phyloP scores from a whole-genome alignment of 2,329 filamentous ascomycete species.

The Aspergillus glaucus region DNA sequence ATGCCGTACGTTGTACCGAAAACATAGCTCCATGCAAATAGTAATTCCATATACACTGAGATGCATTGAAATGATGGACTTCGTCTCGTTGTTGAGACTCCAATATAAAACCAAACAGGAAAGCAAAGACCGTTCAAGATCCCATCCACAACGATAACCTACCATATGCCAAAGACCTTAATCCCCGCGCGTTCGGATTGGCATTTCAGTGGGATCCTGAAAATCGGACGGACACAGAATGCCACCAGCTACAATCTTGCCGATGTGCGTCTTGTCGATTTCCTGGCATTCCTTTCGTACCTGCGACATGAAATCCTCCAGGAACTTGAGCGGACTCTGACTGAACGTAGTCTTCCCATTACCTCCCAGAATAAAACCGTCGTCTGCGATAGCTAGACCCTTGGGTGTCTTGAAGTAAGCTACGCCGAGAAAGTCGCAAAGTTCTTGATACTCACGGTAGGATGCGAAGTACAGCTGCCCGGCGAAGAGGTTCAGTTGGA shows the following conservation, averaged over 20 bases:
- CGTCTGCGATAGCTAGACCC: slow-evolving; percentile 21
- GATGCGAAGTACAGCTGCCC: slow-evolving; percentile 59
- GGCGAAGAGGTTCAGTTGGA: slow-evolving; percentile 59
- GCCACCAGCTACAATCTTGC: slow-evolving; percentile 34
- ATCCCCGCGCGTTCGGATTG: neutral
- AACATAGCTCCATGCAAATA: no score
- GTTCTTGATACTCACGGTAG: slow-evolving; percentile 47
- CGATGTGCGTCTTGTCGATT: slow-evolving; percentile 42
- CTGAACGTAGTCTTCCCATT: slow-evolving; percentile 25
- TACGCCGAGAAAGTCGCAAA: slow-evolving; percentile 16
- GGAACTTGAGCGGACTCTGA: slow-evolving; percentile 37
- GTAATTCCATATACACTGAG: no score
- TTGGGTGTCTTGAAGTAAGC: slow-evolving; percentile 11
- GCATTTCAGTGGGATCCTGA: neutral
- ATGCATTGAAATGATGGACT: no score
- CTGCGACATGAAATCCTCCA: slow-evolving; percentile 31
- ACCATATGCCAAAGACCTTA: no score
- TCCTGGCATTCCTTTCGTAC: slow-evolving; percentile 33
- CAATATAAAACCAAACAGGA: no score
- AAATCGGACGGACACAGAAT: slow-evolving; percentile 6
- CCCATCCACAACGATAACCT: no score
- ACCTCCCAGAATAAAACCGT: slow-evolving; percentile 15
- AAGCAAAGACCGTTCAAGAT: no score
- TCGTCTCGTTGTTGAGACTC: no score
- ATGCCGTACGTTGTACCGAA: no score